phyloP scores from a whole-genome alignment of 2,329 filamentous ascomycete genomes.

The Diaporthe amygdali region DNA sequence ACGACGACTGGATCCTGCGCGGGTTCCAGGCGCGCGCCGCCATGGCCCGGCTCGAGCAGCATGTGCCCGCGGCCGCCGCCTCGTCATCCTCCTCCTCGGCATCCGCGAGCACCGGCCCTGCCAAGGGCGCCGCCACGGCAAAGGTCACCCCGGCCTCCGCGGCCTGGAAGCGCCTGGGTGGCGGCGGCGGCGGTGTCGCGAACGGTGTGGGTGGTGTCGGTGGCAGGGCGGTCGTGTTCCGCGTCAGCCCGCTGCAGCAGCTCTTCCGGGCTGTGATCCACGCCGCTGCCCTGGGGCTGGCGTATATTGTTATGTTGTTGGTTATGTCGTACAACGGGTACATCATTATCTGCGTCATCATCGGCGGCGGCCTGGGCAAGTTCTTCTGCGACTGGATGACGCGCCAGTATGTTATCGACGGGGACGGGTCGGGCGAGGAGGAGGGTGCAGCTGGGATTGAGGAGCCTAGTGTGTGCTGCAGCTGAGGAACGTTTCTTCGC shows the following conservation, averaged over 20 bases:
- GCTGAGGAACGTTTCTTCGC: constrained; percentile 32
- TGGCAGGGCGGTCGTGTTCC: constrained; percentile 37
- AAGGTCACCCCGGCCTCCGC: constrained; percentile 17
- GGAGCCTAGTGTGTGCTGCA: constrained; percentile 54
- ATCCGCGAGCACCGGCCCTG: background rate
- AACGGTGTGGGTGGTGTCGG: constrained; percentile 23
- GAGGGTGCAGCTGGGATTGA: constrained; percentile 42
- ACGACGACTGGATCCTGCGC: constrained; percentile 45
- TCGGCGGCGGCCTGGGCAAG: constrained; percentile 57
- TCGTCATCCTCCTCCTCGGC: background rate
- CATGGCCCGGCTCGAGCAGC: background rate
- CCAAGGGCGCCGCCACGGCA: constrained; percentile 25
- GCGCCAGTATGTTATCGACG: constrained; percentile 43
- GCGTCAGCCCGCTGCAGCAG: constrained; percentile 47
- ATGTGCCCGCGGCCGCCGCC: constrained; percentile 18
- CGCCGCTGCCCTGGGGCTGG: constrained; percentile 45
- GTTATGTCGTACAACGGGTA: constrained; percentile 54
- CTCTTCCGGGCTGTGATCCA: constrained; percentile 44
- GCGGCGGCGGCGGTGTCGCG: no score
- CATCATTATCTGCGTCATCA: constrained; percentile 48
- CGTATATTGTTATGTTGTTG: constrained; percentile 50
- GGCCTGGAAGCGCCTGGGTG: background rate
- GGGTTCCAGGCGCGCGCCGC: constrained; percentile 43
- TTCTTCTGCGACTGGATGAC: constrained; percentile 61
- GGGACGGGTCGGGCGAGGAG: constrained; percentile 28